Evolutionary conservation across 2,329 filamentous ascomycete genomes (phyloP).

Genomic region (Neocucurbitaria cava): DNA sequence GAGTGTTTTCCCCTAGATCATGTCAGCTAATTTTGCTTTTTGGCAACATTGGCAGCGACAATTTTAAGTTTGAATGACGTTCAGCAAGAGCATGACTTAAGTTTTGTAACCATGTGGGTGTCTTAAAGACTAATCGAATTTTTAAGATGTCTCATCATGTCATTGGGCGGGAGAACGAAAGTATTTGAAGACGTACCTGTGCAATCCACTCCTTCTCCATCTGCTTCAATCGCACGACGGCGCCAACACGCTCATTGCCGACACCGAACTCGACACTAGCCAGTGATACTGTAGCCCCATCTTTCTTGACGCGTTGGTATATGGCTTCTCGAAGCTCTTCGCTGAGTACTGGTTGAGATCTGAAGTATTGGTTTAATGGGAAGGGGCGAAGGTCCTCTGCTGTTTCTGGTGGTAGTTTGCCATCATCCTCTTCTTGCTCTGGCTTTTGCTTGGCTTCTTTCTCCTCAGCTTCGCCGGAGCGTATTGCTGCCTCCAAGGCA

Average conservation of each 20-base stretch:
- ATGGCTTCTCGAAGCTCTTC: conserved; percentile 77
- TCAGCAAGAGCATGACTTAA: conserved; percentile 78
- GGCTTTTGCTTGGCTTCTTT: conserved; percentile 15
- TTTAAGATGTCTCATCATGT: conserved; percentile 73
- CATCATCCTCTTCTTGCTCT: conserved; percentile 22
- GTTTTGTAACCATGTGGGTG: conserved; percentile 85
- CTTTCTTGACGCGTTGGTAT: conserved; percentile 70
- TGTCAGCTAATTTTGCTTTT: conserved; percentile 22
- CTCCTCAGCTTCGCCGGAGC: conserved; percentile 25
- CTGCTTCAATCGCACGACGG: conserved; percentile 84
- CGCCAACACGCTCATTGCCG: conserved; percentile 83
- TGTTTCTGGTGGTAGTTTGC: conserved; percentile 39
- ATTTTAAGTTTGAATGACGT: conserved; percentile 16
- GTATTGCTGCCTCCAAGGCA: conserved; percentile 34
- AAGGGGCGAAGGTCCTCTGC: conserved; percentile 64
- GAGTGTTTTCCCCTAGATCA: conserved; percentile 72
- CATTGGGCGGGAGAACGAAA: conserved; percentile 10
- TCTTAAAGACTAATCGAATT: conserved; percentile 99
- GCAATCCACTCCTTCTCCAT: conserved; percentile 79
- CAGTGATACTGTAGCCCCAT: conserved; percentile 70
- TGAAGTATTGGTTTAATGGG: conserved; percentile 74
- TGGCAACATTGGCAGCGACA: background rate
- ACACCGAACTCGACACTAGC: conserved; percentile 80
- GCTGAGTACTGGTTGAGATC: conserved; percentile 74
- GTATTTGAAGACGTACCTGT: conserved; percentile 67